Evolutionary conservation across 1,284 basidiomycete species (phyloP), one percentile per base, ranked within the genome.

Genomic region (Coniophora puteana): DNA sequence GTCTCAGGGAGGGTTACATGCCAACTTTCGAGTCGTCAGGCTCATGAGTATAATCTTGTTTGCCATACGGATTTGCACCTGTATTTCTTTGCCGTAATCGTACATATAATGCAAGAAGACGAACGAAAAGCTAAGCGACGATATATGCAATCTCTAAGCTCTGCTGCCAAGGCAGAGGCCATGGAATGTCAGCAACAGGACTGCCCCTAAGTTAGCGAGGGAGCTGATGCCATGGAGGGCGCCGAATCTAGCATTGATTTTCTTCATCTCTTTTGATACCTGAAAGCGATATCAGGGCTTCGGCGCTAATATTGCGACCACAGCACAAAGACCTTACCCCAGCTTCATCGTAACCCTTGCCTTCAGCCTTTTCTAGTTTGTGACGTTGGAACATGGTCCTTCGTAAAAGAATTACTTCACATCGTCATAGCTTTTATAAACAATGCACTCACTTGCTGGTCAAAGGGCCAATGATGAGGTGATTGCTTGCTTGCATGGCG

Each of bases 1-100:
- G 85, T 70, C 65, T 95, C 57, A 81, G 83, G 51, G 91, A 94
- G 59, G 92, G 92, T 25, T 83, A 89, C 60, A 66, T 93, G 58
- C 90, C 90, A 29, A 72, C 77, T 45, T 72, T 83, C 67, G 83
- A 86, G 57, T 71, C 76, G 40, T 80, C 88, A 42, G 85, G 85
- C 31, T 84, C 84, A 65, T 88, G 59, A 72, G 30, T 37, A 41
- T 49, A 42, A 47, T 51, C 50, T 49, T 38, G 24, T 38, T 24
- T 18, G 13, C 36, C 17, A 18, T 4, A 16, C 5, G 12, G 36
- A 36, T 37, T 16, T 31, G n/a, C n/a, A n/a, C n/a, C n/a, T n/a
- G n/a, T n/a, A n/a, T n/a, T 44, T 33, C 21, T 38, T 38, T n/a
- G n/a, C n/a, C n/a, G n/a, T n/a, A n/a, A n/a, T n/a, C n/a, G n/a